These are phyloP conservation scores for Komagataella mondaviorum DNA, from an alignment of 805 yeast genomes.

Conservation along the genomic window DNA sequence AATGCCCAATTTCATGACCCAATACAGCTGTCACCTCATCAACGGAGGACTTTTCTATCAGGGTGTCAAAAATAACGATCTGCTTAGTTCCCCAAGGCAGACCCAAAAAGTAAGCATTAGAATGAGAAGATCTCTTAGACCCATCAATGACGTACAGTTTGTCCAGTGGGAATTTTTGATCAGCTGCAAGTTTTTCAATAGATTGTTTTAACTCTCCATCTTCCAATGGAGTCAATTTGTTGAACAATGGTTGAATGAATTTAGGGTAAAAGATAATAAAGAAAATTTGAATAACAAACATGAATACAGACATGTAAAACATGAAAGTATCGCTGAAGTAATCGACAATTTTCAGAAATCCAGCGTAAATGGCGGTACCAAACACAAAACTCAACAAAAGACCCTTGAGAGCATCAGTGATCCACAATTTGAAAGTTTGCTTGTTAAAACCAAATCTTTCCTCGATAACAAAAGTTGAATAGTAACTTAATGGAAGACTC, in stretches of 20 bases:
- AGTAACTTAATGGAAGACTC: slow-evolving; percentile 58
- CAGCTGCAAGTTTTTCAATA: slow-evolving; percentile 66
- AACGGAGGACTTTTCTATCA: slow-evolving; percentile 65
- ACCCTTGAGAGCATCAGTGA: slow-evolving; percentile 57
- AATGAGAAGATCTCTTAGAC: slow-evolving; percentile 92
- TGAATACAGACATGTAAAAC: slow-evolving; percentile 62
- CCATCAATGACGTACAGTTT: slow-evolving; percentile 88
- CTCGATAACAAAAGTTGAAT: slow-evolving; percentile 77
- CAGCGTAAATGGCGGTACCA: slow-evolving; percentile 64
- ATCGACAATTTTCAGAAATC: slow-evolving; percentile 69
- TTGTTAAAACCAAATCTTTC: slow-evolving; percentile 92
- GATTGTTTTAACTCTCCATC: slow-evolving; percentile 78
- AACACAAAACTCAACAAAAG: slow-evolving; percentile 37
- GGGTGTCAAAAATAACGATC: slow-evolving; percentile 86
- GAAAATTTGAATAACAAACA: slow-evolving; percentile 58
- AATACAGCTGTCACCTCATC: slow-evolving; percentile 85
- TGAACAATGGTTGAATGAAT: slow-evolving; percentile 84
- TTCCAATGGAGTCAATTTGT: slow-evolving; percentile 80
- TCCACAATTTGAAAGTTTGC: slow-evolving; percentile 58
- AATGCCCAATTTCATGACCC: slow-evolving; percentile 98
- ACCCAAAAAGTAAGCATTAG: slow-evolving; percentile 94
- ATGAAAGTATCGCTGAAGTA: slow-evolving; percentile 72
- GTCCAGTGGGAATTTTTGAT: slow-evolving; percentile 74
- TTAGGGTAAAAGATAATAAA: slow-evolving; percentile 71
- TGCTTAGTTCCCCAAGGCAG: slow-evolving; percentile 90